Evolutionary conservation across 2,329 filamentous ascomycete genomes (phyloP).

Genomic region (Curvularia sp.): DNA sequence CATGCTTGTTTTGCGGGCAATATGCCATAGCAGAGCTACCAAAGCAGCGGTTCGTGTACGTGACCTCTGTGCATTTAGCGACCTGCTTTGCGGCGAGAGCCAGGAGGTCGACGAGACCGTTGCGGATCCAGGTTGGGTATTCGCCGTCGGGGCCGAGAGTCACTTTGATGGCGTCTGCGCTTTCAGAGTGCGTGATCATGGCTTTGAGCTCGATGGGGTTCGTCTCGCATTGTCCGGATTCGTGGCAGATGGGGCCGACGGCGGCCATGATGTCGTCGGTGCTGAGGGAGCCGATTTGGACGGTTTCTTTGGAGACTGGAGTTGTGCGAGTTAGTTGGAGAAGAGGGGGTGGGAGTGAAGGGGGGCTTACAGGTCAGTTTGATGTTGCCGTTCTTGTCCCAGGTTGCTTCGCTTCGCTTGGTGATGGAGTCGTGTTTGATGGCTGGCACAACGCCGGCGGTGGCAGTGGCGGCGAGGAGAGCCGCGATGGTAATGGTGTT

Average conservation of each 20-base stretch:
- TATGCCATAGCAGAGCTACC: conserved; percentile 2
- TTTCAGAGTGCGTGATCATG: neutral
- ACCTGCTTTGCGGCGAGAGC: conserved; percentile 14
- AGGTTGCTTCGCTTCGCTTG: conserved; percentile 14
- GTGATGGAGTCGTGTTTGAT: conserved; percentile 9
- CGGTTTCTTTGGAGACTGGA: conserved; percentile 36
- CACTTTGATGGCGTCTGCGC: conserved; percentile 10
- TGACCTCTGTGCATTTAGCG: conserved; percentile 18
- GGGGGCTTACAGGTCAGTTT: conserved; percentile 17
- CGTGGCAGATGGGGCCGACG: conserved; percentile 21
- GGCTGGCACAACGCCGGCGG: conserved; percentile 12
- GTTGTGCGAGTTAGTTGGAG: conserved; percentile 13
- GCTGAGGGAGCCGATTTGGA: conserved; percentile 18
- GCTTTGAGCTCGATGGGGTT: conserved; percentile 18
- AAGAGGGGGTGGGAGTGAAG: neutral
- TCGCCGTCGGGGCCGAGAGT: conserved; percentile 20
- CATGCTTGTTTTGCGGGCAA: neutral
- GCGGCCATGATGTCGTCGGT: conserved; percentile 23
- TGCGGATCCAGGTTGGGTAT: conserved; percentile 25
- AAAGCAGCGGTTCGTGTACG: conserved; percentile 3
- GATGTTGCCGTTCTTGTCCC: conserved; percentile 19
- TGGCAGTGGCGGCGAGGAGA: conserved; percentile 16
- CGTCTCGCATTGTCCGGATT: conserved; percentile 26
- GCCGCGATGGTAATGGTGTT: conserved; percentile 8
- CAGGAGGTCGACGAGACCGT: conserved; percentile 22